A percentile compares a stretch with the other conserved stretches of the same genome.
These are phyloP conservation scores for Alternaria infectoria DNA, from an alignment of 2,329 filamentous ascomycete species.

Conservation along the genomic window DNA sequence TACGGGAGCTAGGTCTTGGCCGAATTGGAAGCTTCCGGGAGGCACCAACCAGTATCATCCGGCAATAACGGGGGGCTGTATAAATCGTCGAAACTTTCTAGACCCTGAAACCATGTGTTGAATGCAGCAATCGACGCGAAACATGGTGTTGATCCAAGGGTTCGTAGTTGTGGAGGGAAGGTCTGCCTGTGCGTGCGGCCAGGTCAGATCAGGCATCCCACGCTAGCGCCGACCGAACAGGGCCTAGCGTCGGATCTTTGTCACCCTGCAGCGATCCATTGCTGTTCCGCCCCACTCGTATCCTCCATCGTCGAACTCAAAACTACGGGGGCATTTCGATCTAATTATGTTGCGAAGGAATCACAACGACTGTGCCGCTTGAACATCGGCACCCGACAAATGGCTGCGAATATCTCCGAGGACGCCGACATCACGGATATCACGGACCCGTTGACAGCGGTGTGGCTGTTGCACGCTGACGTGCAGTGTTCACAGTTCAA, in stretches of 20 bases:
- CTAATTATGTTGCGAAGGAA: neutral
- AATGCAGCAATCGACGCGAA: neutral
- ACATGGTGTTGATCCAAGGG: neutral
- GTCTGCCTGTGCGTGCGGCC: neutral
- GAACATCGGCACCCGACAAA: neutral
- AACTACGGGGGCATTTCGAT: neutral
- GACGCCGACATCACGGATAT: neutral
- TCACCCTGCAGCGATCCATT: constrained; percentile 5
- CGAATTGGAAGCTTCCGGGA: neutral
- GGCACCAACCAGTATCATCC: neutral
- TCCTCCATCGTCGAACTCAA: neutral
- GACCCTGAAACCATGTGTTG: neutral
- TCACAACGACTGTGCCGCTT: neutral
- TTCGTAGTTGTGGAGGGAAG: neutral
- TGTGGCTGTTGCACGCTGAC: neutral
- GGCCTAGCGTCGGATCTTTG: neutral
- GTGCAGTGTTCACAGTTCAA: neutral
- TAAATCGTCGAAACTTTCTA: neutral
- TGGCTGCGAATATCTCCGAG: neutral
- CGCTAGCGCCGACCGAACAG: neutral
- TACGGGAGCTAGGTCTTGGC: neutral
- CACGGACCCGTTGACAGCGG: neutral
- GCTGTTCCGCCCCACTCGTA: neutral
- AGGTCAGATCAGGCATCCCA: neutral
- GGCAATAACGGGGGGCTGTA: neutral